Evolutionary conservation across 441 rosid genomes (phyloP).

Genomic region (Raphanus hybrid): DNA sequence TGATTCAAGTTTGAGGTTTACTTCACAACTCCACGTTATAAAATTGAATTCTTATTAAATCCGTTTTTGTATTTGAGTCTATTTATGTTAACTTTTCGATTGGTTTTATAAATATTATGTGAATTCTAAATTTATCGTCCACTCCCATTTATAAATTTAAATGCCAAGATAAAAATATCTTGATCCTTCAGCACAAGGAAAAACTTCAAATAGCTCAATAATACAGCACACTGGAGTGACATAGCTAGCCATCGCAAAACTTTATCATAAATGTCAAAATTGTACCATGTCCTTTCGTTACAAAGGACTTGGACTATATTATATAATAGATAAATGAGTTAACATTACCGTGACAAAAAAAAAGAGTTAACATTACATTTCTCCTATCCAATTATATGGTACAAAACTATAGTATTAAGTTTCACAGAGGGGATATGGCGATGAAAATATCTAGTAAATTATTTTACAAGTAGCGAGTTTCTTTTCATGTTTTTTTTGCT

Average conservation of each 20-base stretch:
- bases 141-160: background rate
- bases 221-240: background rate
- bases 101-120: slow-evolving; percentile 19
- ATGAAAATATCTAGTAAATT: slow-evolving; percentile 6
- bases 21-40: background rate
- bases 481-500: background rate
- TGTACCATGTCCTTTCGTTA: slow-evolving; percentile 42
- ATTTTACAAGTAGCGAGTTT: background rate
- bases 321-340: slow-evolving; percentile 20
- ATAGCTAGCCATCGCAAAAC: slow-evolving; percentile 25
- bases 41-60: background rate
- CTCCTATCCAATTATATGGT: slow-evolving; percentile 32
- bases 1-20: background rate
- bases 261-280: slow-evolving; percentile 38
- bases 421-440: slow-evolving; percentile 5
- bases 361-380: slow-evolving; percentile 12
- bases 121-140: background rate
- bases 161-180: background rate
- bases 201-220: slow-evolving; percentile 18
- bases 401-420: slow-evolving; percentile 1
- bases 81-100: background rate
- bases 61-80: background rate
- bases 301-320: slow-evolving; percentile 25
- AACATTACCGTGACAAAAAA: background rate
- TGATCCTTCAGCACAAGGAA: slow-evolving; percentile 6